Evolutionary conservation across 371 early-diverging fungal genomes (phyloP).

Genomic region (Zopfochytrium polystomum): DNA sequence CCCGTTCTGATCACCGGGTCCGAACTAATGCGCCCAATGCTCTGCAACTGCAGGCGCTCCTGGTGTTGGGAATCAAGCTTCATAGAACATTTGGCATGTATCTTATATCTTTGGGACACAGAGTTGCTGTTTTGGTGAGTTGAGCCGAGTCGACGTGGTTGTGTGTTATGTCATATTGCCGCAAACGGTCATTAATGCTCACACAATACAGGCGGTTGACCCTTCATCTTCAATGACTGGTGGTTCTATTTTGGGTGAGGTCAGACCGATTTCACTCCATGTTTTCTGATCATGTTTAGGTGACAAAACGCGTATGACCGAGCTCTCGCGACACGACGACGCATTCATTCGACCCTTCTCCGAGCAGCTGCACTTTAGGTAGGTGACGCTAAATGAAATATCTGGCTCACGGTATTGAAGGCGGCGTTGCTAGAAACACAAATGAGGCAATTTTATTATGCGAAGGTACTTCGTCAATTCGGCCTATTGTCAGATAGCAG

Average conservation of each 20-base stretch:
- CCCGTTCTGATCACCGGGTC: no score
- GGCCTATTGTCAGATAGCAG: no score
- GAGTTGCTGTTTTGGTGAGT: constrained; percentile 68
- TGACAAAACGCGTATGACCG: constrained; percentile 79
- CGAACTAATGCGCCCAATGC: no score
- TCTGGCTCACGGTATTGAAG: constrained; percentile 57
- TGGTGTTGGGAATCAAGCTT: constrained; percentile 78
- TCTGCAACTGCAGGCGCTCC: no score
- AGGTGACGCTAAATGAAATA: no score
- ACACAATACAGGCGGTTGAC: constrained; percentile 68
- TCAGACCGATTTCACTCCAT: background rate
- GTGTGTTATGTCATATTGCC: background rate
- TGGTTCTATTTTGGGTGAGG: constrained; percentile 66
- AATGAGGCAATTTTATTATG: constrained; percentile 72
- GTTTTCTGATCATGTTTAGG: constrained; percentile 26
- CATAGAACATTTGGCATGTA: constrained; percentile 72
- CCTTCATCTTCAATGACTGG: constrained; percentile 74
- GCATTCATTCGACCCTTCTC: constrained; percentile 76
- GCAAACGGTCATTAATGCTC: no score
- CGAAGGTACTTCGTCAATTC: constrained; percentile 60
- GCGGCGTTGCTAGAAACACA: constrained; percentile 74
- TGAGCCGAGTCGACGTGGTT: background rate
- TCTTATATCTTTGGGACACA: constrained; percentile 57
- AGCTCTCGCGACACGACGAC: constrained; percentile 51
- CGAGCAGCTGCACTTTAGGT: no score